Conservation (phyloP, 805 yeast species). For the Kazachstania martiniae region DNA sequence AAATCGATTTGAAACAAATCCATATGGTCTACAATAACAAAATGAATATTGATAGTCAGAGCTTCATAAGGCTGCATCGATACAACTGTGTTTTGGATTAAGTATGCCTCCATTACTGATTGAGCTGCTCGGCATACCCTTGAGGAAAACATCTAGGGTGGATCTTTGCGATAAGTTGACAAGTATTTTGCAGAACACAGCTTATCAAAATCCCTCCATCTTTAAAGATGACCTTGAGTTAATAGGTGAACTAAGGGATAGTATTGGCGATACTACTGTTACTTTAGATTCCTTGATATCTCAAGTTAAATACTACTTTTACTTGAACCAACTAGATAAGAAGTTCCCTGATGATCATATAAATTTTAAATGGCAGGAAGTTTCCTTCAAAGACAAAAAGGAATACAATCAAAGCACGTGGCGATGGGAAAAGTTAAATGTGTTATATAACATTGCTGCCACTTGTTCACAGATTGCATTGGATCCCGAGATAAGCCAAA, state of each 20-base stretch:
- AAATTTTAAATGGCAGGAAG: conserved; percentile 63
- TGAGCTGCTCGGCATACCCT: conserved; percentile 42
- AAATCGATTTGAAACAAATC: no score
- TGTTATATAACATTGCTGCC: conserved; percentile 61
- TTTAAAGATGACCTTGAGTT: conserved; percentile 34
- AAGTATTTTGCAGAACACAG: conserved; percentile 38
- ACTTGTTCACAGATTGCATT: conserved; percentile 47
- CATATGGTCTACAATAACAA: no score
- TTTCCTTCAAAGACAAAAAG: conserved; percentile 45
- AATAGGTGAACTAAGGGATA: conserved; percentile 35
- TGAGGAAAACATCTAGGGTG: conserved; percentile 35
- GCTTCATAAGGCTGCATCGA: no score
- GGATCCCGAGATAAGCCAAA: conserved; percentile 33
- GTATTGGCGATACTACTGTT: conserved; percentile 29
- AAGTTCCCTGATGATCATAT: conserved; percentile 58
- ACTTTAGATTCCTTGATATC: conserved; percentile 29
- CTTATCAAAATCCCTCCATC: conserved; percentile 34
- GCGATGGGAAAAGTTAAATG: conserved; percentile 48
- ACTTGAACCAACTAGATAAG: conserved; percentile 32
- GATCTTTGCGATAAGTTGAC: conserved; percentile 32
- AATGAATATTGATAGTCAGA: no score
- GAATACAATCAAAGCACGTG: conserved; percentile 42
- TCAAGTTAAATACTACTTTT: conserved; percentile 37
- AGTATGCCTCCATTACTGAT: no score
- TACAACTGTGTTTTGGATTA: no score